A percentile compares a stretch with the other conserved stretches of the same genome.
phyloP scores from a whole-genome alignment of 2,329 filamentous ascomycete genomes.

The Trichoderma simmonsii region DNA sequence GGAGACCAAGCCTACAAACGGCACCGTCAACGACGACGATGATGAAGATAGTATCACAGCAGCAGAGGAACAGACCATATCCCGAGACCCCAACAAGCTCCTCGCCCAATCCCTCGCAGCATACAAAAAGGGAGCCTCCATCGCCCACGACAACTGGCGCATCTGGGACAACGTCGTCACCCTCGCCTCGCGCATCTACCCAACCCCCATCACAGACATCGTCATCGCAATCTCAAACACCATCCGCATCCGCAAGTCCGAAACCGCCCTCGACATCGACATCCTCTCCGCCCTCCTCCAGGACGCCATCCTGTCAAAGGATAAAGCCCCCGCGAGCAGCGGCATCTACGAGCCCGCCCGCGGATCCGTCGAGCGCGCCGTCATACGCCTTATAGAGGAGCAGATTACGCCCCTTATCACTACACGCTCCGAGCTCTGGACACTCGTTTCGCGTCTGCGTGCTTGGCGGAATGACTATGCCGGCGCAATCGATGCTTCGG shows the following conservation, averaged over 20 bases:
- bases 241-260: slow-evolving; percentile 72
- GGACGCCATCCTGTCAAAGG: slow-evolving; percentile 57
- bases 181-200: slow-evolving; percentile 72
- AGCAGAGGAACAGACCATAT: slow-evolving; percentile 24
- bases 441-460: slow-evolving; percentile 66
- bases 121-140: slow-evolving; percentile 79
- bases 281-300: slow-evolving; percentile 70
- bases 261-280: slow-evolving; percentile 72
- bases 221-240: slow-evolving; percentile 71
- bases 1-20: slow-evolving; percentile 2
- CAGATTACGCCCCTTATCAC: slow-evolving; percentile 82
- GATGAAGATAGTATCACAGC: slow-evolving; percentile 25
- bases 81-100: slow-evolving; percentile 55
- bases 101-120: slow-evolving; percentile 75
- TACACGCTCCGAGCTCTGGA: slow-evolving; percentile 71
- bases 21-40: slow-evolving; percentile 30
- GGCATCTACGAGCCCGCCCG: slow-evolving; percentile 42
- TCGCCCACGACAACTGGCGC: slow-evolving; percentile 82
- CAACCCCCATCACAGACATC: slow-evolving; percentile 72
- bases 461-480: slow-evolving; percentile 69
- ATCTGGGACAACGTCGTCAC: slow-evolving; percentile 98
- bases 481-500: slow-evolving; percentile 76
- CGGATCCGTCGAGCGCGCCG: slow-evolving; percentile 59
- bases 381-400: slow-evolving; percentile 71
- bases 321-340: slow-evolving; percentile 27